Conservation (phyloP, 208 protist genomes). For the Novymonas esmeraldas region DNA sequence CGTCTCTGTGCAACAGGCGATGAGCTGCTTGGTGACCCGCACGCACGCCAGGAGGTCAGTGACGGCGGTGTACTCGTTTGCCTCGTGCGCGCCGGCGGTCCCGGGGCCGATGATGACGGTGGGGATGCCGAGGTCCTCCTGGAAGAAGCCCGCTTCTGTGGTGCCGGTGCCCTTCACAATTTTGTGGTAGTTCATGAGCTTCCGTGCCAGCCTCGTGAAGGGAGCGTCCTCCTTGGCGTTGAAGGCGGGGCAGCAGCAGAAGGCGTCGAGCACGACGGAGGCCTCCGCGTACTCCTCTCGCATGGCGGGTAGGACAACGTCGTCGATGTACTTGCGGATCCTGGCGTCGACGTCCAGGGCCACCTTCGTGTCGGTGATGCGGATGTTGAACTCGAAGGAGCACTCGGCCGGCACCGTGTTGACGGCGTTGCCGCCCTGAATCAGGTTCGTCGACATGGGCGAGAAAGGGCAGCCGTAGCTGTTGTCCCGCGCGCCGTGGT, state of each 20-base stretch:
- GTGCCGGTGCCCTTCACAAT: slow-evolving; percentile 28
- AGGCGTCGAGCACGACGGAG: slow-evolving; percentile 15
- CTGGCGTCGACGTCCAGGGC: slow-evolving; percentile 19
- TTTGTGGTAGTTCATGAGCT: slow-evolving; percentile 13
- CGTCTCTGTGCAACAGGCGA: slow-evolving; percentile 5
- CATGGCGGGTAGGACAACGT: slow-evolving; percentile 32
- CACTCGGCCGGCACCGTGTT: slow-evolving; percentile 66
- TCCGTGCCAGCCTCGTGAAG: slow-evolving; percentile 38
- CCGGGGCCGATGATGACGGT: slow-evolving; percentile 54
- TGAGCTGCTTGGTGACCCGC: slow-evolving; percentile 9
- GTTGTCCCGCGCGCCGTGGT: slow-evolving; percentile 24
- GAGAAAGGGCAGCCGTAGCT: slow-evolving; percentile 37
- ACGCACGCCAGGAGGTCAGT: slow-evolving; percentile 11
- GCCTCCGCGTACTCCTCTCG: slow-evolving; percentile 37
- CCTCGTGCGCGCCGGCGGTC: slow-evolving; percentile 42
- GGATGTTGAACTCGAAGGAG: slow-evolving; percentile 39
- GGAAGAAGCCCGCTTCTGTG: slow-evolving; percentile 58
- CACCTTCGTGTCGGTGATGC: slow-evolving; percentile 29
- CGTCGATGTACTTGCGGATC: slow-evolving; percentile 41
- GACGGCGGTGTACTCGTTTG: slow-evolving; percentile 50
- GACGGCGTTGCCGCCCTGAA: slow-evolving; percentile 43
- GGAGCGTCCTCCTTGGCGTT: slow-evolving; percentile 34
- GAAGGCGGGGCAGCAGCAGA: slow-evolving; percentile 28
- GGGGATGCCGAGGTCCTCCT: slow-evolving; percentile 42
- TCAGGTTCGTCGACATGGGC: slow-evolving; percentile 39